Evolutionary conservation across 352 stramenopile genomes (phyloP).

Genomic region (Pythium brassicae): DNA sequence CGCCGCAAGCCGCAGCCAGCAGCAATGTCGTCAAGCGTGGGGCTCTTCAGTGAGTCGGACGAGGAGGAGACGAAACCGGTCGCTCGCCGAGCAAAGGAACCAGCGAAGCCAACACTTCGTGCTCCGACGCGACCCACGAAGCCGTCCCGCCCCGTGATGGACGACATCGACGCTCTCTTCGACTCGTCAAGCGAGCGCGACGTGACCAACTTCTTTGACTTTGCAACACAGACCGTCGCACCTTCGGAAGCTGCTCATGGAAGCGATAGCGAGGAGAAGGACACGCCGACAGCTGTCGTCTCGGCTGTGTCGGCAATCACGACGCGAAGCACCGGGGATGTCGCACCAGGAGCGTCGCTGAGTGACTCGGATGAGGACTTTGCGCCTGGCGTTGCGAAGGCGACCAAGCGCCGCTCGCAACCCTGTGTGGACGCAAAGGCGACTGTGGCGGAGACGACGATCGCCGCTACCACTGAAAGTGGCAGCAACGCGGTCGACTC

Average conservation of each 20-base stretch:
- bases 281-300: not conserved
- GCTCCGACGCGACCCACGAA: not conserved
- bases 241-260: too few relatives aligned
- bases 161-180: constrained; percentile 70
- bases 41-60: constrained; percentile 8
- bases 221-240: not conserved
- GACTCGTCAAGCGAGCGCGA: constrained; percentile 44
- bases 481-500: constrained; percentile 5
- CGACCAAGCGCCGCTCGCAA: not conserved
- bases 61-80: constrained; percentile 8
- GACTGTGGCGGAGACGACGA: not conserved
- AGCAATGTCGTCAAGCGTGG: not conserved
- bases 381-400: not conserved
- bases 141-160: constrained; percentile 14
- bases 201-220: constrained; percentile 27
- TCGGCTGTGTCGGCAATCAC: not conserved
- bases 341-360: not conserved
- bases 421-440: not conserved
- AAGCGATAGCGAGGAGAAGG: not conserved
- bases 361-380: constrained; percentile 11
- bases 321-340: not conserved
- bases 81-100: constrained; percentile 8
- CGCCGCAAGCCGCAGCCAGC: not conserved
- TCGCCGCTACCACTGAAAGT: not conserved
- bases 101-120: not conserved